Evolutionary conservation across 768 basidiomycete genomes (phyloP), one percentile per base, ranked within the genome.

Genomic region (Pleurotus platypus): DNA sequence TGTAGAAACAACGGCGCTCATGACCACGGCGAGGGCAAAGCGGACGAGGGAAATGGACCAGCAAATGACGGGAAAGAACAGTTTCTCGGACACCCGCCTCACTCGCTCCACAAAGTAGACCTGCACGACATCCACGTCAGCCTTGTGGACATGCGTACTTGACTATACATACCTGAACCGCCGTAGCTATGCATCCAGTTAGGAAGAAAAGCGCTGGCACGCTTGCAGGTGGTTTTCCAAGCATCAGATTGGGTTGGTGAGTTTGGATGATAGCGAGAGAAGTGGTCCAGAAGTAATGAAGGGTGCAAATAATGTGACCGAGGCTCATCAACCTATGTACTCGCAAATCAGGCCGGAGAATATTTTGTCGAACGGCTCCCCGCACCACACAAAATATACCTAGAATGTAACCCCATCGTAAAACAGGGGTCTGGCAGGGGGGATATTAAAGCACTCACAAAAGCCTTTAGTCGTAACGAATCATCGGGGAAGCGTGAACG

Each of bases 71-170:
- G 69, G 69, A 37, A 73, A 60, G 56, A 60, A 60, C 39, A 64
- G 59, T 8, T 60, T 60, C 1, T 69, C 67, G 18, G 72, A 60
- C 5, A 72, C 62, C 30, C 62, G 64, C 39, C 61, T 63, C 2
- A 72, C 61, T 2, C 73, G 67, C 5, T 66, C 55, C 6, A 68
- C 62, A 53, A 72, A 73, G 63, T 72, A 75, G 5, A 45, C 20
- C 42, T 45, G 42, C 42, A 22, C 7, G 30, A 8, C 30, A 35
- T 35, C 9, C 30, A 35, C 7, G 30, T 35, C 9, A 35, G 30
- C 2, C 30, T 9, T 9, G 30, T 11, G 30, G 8, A 35, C 11
- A 35, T 3, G 30, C 30, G 30, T 11, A 35, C 3, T 35, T 35
- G 60, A 50, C 18, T 53, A 30, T 47, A 47, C 30, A 61, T 60